These are phyloP conservation scores for Luffa aegyptiaca DNA, from an alignment of 306 rosid genomes.

Conservation along the genomic window DNA sequence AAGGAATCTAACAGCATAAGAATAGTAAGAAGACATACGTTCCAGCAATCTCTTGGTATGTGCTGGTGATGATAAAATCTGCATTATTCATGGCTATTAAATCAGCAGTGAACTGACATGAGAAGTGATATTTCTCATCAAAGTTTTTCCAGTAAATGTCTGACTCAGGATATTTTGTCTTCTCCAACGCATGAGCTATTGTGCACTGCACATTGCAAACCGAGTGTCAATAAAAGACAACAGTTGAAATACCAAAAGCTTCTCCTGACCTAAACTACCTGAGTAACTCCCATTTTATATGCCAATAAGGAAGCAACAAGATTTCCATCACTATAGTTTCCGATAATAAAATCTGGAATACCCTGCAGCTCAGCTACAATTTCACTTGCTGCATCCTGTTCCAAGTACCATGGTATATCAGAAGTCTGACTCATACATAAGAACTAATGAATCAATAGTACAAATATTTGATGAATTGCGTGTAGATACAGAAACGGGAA, in stretches of 20 bases:
- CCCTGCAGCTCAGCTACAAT: conserved; percentile 73
- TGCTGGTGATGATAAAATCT: conserved; percentile 93
- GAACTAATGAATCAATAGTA: not conserved
- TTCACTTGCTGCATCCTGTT: conserved; percentile 79
- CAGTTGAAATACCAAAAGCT: not conserved
- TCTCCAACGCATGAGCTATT: conserved; percentile 89
- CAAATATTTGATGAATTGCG: not conserved
- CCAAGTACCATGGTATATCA: not conserved
- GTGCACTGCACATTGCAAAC: conserved; percentile 53
- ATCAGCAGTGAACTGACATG: conserved; percentile 93
- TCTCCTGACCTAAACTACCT: conserved; percentile 33
- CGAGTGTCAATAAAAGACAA: conserved; percentile 11
- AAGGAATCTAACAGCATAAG: not conserved
- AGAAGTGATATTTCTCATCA: conserved; percentile 83
- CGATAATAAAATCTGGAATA: conserved; percentile 75
- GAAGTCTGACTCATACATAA: not conserved
- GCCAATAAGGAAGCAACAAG: conserved; percentile 88
- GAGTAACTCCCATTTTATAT: conserved; percentile 88
- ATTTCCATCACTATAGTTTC: conserved; percentile 96
- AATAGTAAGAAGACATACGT: conserved; percentile 37
- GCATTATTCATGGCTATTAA: conserved; percentile 87
- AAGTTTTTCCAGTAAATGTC: conserved; percentile 78
- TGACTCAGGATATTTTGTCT: conserved; percentile 90
- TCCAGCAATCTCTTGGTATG: conserved; percentile 98
- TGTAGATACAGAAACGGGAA: not conserved